A percentile compares a stretch with the other conserved stretches of the same genome.
Conservation (phyloP, 768 basidiomycete species). For the Boletus reticuloceps region DNA sequence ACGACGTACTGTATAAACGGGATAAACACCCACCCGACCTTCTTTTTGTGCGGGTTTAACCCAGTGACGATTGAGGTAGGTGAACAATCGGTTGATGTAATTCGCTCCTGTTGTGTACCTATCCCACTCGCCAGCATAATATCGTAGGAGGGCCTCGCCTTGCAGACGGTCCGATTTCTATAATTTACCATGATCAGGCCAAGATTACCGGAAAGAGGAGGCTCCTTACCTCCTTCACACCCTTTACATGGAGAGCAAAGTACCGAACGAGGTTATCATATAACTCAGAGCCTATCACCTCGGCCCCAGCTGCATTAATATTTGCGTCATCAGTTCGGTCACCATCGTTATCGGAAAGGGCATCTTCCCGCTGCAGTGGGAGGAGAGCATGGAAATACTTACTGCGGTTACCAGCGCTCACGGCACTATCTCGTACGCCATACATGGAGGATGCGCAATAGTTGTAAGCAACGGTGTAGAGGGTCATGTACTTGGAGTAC, state of each 20-base stretch:
- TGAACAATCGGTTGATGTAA: slow-evolving; percentile 96
- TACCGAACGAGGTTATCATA: slow-evolving; percentile 94
- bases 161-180: slow-evolving; percentile 78
- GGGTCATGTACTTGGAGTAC: slow-evolving; percentile 82
- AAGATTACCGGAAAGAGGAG: slow-evolving; percentile 19
- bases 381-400: slow-evolving; percentile 30
- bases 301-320: slow-evolving; percentile 67
- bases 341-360: slow-evolving; percentile 19
- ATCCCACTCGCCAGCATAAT: slow-evolving; percentile 93
- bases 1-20: slow-evolving; percentile 84
- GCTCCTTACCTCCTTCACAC: slow-evolving; percentile 52
- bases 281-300: slow-evolving; percentile 95
- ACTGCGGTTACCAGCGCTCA: slow-evolving; percentile 52
- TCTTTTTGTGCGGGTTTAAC: slow-evolving; percentile 97
- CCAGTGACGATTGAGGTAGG: slow-evolving; percentile 99
- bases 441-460: slow-evolving; percentile 92
- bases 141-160: slow-evolving; percentile 85
- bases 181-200: slow-evolving; percentile 10
- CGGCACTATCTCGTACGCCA: slow-evolving; percentile 36
- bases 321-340: slow-evolving; percentile 14
- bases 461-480: slow-evolving; percentile 95
- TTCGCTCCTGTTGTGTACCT: slow-evolving; percentile 96
- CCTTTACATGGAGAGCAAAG: slow-evolving; percentile 78
- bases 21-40: slow-evolving; percentile 91
- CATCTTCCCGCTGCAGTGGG: slow-evolving; percentile 22